Evolutionary conservation across 805 yeast genomes (phyloP), one percentile per base, ranked within the genome.

Genomic region (Starmerella floricola): DNA sequence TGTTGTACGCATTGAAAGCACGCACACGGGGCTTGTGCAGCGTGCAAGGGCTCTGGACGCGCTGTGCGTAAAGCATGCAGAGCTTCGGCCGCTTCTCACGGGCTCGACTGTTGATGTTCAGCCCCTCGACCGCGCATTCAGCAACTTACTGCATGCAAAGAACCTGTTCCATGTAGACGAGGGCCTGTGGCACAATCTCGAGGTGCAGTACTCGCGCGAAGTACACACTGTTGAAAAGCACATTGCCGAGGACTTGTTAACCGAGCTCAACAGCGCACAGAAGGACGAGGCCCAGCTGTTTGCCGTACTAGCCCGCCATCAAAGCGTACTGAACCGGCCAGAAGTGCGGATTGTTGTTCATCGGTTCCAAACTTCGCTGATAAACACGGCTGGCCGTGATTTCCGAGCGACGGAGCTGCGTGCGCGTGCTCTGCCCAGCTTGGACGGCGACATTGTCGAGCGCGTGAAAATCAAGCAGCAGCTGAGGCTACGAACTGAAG

Each of bases 1-100:
- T 12, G 71, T 78, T 18, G 72, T 84, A 17, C 73, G 76, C 44
- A 65, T 85, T 8, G 64, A 63, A n/a, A 68, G 75, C 8, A 62
- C 68, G 2, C 70, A 66, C 32, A 31, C 41, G 1, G 48, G 47
- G 11, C 57, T 72, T 1, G 66, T 62, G 44, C 69, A 68, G 1
- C 61, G 76, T 24, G 39, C 79, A 1, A 62, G 59, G 1, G 63
- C 65, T 26, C 48, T 79, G 1, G 54, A 53, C 3, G 51, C 54
- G 0, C 71, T 84, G 50, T 65, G 87, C 46, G 43, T 51, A 0
- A 64, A 67, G 11, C 88, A 84, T 21, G 32, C 46, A 3, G 58
- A 55, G 17, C 47, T 59, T 16, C 29, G 16, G 16, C 42, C 52
- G 3, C 38, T 47, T 2, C 36, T 46, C 3, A 18, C 21, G 2